Evolutionary conservation across 495 filamentous ascomycete genomes (phyloP).

Genomic region (Neurospora sp.): DNA sequence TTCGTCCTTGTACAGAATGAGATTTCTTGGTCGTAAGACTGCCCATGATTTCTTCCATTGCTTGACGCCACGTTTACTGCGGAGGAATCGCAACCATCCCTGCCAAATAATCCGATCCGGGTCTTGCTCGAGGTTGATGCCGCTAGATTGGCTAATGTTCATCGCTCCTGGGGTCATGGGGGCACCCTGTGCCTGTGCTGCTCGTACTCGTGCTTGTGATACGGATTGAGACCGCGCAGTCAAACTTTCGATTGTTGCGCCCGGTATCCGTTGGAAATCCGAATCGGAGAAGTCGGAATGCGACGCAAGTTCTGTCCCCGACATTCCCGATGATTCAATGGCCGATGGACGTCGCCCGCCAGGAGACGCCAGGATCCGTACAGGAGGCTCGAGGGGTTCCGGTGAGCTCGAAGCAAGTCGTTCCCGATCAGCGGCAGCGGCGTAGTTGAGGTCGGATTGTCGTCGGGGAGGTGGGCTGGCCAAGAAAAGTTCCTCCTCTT

Average conservation of each 20-base stretch:
- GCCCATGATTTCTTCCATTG: constrained; percentile 95
- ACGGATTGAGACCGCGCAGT: constrained; percentile 24
- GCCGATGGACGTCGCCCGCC: constrained; percentile 37
- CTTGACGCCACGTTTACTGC: constrained; percentile 74
- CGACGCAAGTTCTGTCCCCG: constrained; percentile 77
- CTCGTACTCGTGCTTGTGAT: neutral
- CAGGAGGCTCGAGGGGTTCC: constrained; percentile 37
- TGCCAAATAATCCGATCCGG: constrained; percentile 79
- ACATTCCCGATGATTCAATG: constrained; percentile 60
- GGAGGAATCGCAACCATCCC: constrained; percentile 78
- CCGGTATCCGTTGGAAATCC: constrained; percentile 31
- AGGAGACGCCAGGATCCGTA: constrained; percentile 21
- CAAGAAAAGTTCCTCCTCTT: constrained; percentile 70
- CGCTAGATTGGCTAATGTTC: constrained; percentile 48
- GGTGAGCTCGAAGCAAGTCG: constrained; percentile 52
- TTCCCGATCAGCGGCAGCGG: constrained; percentile 11
- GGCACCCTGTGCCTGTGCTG: constrained; percentile 2
- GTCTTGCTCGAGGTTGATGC: constrained; percentile 41
- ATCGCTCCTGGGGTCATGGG: constrained; percentile 26
- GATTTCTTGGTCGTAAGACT: constrained; percentile 75
- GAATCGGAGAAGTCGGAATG: constrained; percentile 86
- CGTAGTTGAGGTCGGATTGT: constrained; percentile 19
- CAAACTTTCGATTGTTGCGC: constrained; percentile 36
- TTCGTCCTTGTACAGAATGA: constrained; percentile 90
- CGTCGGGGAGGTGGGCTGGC: constrained; percentile 44